These are phyloP conservation scores for Lactarius akahatsu DNA, from an alignment of 768 basidiomycete species.

Conservation along the genomic window DNA sequence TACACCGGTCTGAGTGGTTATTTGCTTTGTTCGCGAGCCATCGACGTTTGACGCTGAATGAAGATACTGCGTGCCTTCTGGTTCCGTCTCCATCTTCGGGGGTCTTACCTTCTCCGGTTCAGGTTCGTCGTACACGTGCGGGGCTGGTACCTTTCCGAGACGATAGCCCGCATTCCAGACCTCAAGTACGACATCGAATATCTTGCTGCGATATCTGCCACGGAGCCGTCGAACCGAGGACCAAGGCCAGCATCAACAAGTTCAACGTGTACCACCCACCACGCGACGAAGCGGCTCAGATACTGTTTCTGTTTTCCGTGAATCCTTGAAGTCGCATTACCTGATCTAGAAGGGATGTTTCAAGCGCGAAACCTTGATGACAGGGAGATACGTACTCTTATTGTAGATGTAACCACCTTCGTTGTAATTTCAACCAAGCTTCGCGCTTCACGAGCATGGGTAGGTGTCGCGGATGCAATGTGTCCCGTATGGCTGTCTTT, in stretches of 20 bases:
- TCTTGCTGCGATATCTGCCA: slow-evolving; percentile 80
- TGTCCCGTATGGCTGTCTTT: slow-evolving; percentile 65
- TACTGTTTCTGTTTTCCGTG: slow-evolving; percentile 78
- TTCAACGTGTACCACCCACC: slow-evolving; percentile 83
- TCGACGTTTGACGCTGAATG: slow-evolving; percentile 51
- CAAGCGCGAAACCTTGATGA: neutral
- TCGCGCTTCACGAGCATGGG: slow-evolving; percentile 94
- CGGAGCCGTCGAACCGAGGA: slow-evolving; percentile 82
- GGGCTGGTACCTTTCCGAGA: slow-evolving; percentile 85
- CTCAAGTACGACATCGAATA: slow-evolving; percentile 49
- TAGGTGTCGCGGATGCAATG: slow-evolving; percentile 88
- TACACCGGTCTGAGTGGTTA: slow-evolving; percentile 90
- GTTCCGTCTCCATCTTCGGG: slow-evolving; percentile 49
- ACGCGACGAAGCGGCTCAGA: slow-evolving; percentile 64
- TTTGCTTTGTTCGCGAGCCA: slow-evolving; percentile 63
- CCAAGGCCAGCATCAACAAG: slow-evolving; percentile 85
- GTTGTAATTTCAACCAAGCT: slow-evolving; percentile 79
- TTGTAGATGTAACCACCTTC: slow-evolving; percentile 84
- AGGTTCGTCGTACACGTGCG: slow-evolving; percentile 55
- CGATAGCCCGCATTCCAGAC: slow-evolving; percentile 88
- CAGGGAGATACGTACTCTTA: slow-evolving; percentile 50
- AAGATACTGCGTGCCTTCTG: slow-evolving; percentile 56
- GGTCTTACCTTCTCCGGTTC: slow-evolving; percentile 65
- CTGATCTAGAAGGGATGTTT: slow-evolving; percentile 41
- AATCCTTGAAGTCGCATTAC: slow-evolving; percentile 96